phyloP scores from a whole-genome alignment of 768 basidiomycete species.

The Boletellus ananas region DNA sequence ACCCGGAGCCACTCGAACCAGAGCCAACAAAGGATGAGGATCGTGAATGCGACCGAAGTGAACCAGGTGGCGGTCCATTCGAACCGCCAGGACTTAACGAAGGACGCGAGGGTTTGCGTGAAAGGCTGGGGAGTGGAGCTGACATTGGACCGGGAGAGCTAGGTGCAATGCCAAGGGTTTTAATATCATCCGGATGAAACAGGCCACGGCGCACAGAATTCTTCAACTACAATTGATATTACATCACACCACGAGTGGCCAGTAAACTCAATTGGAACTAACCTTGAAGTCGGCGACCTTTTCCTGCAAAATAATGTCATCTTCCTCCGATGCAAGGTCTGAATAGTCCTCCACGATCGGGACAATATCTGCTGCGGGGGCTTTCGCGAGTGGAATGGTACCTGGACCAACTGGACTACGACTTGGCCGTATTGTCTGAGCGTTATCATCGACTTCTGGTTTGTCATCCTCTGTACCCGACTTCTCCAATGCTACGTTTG shows the following conservation, averaged over 20 bases:
- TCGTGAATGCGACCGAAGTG: conserved; percentile 47
- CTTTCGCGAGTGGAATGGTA: conserved; percentile 52
- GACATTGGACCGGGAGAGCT: conserved; percentile 58
- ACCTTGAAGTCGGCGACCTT: conserved; percentile 88
- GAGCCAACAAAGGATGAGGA: conserved; percentile 54
- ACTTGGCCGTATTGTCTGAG: conserved; percentile 73
- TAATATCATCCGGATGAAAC: conserved; percentile 88
- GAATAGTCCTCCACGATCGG: conserved; percentile 90
- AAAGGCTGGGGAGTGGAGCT: conserved; percentile 59
- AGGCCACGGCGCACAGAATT: conserved; percentile 69
- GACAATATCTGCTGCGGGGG: conserved; percentile 57
- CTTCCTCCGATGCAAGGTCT: conserved; percentile 78
- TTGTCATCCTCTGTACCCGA: conserved; percentile 53
- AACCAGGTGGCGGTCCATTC: conserved; percentile 25
- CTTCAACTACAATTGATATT: conserved; percentile 49
- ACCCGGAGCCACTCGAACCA: conserved; percentile 40
- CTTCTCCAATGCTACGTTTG: conserved; percentile 56
- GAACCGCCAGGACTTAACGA: conserved; percentile 44
- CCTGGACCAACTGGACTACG: conserved; percentile 59
- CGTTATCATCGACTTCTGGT: conserved; percentile 62
- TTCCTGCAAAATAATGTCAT: conserved; percentile 62
- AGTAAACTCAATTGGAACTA: conserved; percentile 7
- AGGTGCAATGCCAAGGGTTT: conserved; percentile 57
- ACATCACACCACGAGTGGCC: background rate
- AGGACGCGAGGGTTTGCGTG: conserved; percentile 51